These are phyloP conservation scores for Apostasia shenzhenica DNA, from an alignment of 106 monocot species.

Conservation along the genomic window DNA sequence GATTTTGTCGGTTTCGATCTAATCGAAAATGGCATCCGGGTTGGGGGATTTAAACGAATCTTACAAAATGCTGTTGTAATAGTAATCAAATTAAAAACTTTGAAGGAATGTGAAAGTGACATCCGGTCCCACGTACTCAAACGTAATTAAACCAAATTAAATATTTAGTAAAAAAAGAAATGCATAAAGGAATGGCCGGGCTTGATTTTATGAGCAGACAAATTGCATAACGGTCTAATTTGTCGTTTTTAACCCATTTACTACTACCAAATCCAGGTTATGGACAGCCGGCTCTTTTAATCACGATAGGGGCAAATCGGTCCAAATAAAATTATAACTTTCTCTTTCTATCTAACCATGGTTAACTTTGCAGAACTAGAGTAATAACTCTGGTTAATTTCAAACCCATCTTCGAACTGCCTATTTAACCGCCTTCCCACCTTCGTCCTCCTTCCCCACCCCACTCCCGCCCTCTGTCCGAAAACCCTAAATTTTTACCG, in stretches of 20 bases:
- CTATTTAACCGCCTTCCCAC: constrained; percentile 6
- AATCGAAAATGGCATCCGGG: no score
- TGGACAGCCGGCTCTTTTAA: no score
- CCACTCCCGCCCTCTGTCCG: not conserved
- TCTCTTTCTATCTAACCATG: not conserved
- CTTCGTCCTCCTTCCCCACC: not conserved
- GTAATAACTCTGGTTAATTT: not conserved
- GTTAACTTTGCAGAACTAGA: not conserved
- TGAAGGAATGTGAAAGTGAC: no score
- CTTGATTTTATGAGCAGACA: not conserved
- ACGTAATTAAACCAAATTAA: no score
- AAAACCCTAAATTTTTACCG: not conserved
- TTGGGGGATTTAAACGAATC: no score
- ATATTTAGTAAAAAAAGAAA: no score
- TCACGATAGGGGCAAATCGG: not conserved
- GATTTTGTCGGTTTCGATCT: no score
- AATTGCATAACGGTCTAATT: constrained; percentile 7
- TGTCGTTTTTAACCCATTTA: not conserved
- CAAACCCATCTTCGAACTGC: not conserved
- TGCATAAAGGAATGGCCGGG: no score
- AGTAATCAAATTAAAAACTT: no score
- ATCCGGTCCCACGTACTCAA: no score
- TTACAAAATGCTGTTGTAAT: no score
- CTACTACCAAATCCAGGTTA: not conserved
- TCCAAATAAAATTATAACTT: not conserved